Evolutionary conservation across 495 filamentous ascomycete species (phyloP), one percentile per base, ranked within the genome.

Genomic region (Aspergillus nanangensis): DNA sequence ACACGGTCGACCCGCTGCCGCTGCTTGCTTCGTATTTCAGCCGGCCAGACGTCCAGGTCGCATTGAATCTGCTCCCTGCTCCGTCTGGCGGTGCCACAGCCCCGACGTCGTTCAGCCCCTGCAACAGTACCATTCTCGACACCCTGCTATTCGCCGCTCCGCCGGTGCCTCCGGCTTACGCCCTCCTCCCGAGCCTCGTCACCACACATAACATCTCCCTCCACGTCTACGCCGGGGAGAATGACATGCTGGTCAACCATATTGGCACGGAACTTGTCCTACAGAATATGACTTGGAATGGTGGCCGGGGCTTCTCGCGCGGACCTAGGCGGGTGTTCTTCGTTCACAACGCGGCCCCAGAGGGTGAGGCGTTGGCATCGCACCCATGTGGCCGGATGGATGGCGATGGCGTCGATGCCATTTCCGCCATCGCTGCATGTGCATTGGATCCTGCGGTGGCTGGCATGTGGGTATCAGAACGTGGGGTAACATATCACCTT

Each of bases 241-340:
- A 59, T 53, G 69, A 72, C 48, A 58, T 71, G 56, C 34, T 71
- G 24, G 47, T 69, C 46, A 72, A 70, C 31, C 65, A 71, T 50
- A 38, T 65, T 21, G 71, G 69, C 7, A 55, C 51, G 4, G 61
- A 71, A 33, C 45, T 71, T 14, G 51, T 48, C 8, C 52, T 72
- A n/a, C 63, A 71, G 50, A 72, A 72, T 38, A 71, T 74, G 69
- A 70, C 52, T n/a, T 55, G 44, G 44, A 29, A 45, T 8, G 40
- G 40, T 9, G 40, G 13, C 1, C 40, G 14, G 13, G 40, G 40
- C 3, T 43, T 43, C 24, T 15, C 22, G 13, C 14, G 15, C 15
- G 13, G 22, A 2, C 37, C 37, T 1, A 13, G n/a, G 8, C 13
- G n/a, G 8, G 18, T 21, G 7, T 21, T 39, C 18, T 39, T 21